Evolutionary conservation across 495 filamentous ascomycete genomes (phyloP).

Genomic region (Lasiosphaeria hispida): DNA sequence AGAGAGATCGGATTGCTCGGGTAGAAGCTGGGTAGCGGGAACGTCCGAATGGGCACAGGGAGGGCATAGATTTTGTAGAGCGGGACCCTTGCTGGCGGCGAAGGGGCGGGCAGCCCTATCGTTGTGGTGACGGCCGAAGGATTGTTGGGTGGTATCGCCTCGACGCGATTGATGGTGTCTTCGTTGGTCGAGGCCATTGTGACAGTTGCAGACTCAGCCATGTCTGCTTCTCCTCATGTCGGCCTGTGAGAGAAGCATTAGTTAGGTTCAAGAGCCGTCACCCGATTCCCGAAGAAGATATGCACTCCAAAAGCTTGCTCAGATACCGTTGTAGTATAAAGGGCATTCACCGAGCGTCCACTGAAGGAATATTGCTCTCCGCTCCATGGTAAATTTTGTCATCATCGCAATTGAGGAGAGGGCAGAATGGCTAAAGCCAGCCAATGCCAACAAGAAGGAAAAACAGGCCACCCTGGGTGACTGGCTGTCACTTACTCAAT

Average conservation of each 20-base stretch:
- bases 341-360: slow-evolving; percentile 69
- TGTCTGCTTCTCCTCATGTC: slow-evolving; percentile 38
- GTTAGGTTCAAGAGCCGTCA: neutral
- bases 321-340: slow-evolving; percentile 99
- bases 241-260: slow-evolving; percentile 17
- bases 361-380: slow-evolving; percentile 65
- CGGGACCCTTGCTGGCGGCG: slow-evolving; percentile 31
- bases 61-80: slow-evolving; percentile 72
- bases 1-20: slow-evolving; percentile 90
- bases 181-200: slow-evolving; percentile 12
- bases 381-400: slow-evolving; percentile 52
- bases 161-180: neutral
- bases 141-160: neutral
- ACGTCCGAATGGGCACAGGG: slow-evolving; percentile 73
- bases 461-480: neutral
- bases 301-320: slow-evolving; percentile 42
- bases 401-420: slow-evolving; percentile 51
- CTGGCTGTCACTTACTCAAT: slow-evolving; percentile 23
- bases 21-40: slow-evolving; percentile 81
- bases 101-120: slow-evolving; percentile 16
- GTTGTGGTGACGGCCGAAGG: neutral
- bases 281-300: neutral
- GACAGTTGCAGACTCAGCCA: slow-evolving; percentile 38
- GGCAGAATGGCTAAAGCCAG: neutral
- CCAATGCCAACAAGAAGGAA: neutral